Percentiles rank a stretch among this genome's conserved stretches.
These are phyloP conservation scores for Candida multigemmis DNA, from an alignment of 805 yeast species.

Conservation along the genomic window DNA sequence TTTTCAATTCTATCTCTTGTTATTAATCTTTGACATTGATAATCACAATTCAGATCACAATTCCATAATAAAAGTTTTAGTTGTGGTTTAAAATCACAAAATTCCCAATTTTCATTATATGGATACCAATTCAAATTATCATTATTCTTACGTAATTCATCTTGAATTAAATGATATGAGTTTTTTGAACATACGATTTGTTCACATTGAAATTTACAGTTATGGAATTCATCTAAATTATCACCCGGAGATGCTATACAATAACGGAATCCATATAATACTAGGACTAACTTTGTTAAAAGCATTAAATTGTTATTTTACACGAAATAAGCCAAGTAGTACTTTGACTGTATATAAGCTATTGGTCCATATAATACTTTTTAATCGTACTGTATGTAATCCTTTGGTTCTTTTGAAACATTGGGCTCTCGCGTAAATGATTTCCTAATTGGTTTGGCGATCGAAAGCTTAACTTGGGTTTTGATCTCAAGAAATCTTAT, in stretches of 20 bases:
- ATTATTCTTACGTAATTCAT: constrained; percentile 10
- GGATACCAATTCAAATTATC: constrained; percentile 10
- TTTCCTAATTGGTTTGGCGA: too few relatives aligned
- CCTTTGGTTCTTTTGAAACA: too few relatives aligned
- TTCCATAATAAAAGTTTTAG: constrained; percentile 56
- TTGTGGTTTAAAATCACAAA: constrained; percentile 33
- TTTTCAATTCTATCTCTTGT: constrained; percentile 43
- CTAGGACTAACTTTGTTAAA: too few relatives aligned
- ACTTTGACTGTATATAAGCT: too few relatives aligned
- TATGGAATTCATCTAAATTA: constrained; percentile 44
- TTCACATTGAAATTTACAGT: constrained; percentile 45
- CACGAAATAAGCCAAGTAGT: too few relatives aligned
- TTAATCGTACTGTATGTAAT: too few relatives aligned
- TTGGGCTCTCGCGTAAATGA: too few relatives aligned
- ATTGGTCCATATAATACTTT: too few relatives aligned
- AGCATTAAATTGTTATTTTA: too few relatives aligned
- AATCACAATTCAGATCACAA: constrained; percentile 79
- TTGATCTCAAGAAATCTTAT: too few relatives aligned
- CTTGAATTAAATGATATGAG: constrained; percentile 16
- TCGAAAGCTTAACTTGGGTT: too few relatives aligned
- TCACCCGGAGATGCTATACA: constrained; percentile 50
- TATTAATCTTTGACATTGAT: constrained; percentile 77
- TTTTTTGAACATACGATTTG: constrained; percentile 22
- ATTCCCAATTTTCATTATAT: constrained; percentile 24
- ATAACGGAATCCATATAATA: too few relatives aligned